phyloP scores from a whole-genome alignment of 352 stramenopile genomes.

The Phytophthora fragariae region DNA sequence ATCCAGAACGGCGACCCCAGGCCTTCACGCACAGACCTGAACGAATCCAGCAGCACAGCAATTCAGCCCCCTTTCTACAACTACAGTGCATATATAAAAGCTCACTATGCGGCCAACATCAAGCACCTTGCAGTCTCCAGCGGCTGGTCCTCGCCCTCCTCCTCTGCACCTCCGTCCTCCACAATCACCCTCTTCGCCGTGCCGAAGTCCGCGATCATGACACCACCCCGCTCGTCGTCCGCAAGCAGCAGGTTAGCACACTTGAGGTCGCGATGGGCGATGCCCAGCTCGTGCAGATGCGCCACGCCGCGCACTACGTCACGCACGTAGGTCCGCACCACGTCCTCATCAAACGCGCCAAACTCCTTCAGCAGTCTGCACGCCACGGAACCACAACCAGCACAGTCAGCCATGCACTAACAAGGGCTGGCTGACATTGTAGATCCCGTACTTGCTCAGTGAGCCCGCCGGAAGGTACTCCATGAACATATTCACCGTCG shows the following conservation, averaged over 20 bases:
- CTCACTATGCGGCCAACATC: not conserved
- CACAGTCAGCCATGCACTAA: not conserved
- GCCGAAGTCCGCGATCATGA: conserved; percentile 92
- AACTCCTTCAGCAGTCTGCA: conserved; percentile 84
- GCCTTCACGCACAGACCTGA: conserved; percentile 72
- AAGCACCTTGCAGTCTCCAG: conserved; percentile 44
- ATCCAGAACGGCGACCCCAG: conserved; percentile 96
- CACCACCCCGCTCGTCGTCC: conserved; percentile 48
- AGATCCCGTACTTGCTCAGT: conserved; percentile 57
- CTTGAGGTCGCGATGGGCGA: conserved; percentile 91
- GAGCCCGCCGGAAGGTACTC: conserved; percentile 89
- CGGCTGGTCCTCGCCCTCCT: conserved; percentile 16
- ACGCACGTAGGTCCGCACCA: conserved; percentile 61
- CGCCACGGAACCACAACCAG: not conserved
- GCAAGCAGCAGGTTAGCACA: conserved; percentile 87
- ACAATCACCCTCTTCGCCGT: conserved; percentile 55
- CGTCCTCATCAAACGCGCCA: conserved; percentile 68
- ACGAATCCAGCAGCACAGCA: not conserved
- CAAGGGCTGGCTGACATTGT: not conserved
- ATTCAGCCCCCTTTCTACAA: not conserved
- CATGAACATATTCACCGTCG: conserved; percentile 80
- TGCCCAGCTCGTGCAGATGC: conserved; percentile 74
- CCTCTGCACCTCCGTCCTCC: conserved; percentile 2
- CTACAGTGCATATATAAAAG: not conserved
- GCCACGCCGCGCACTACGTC: conserved; percentile 70